Conservation (phyloP, 106 monocot genomes). For the Dendrobium huoshanense region DNA sequence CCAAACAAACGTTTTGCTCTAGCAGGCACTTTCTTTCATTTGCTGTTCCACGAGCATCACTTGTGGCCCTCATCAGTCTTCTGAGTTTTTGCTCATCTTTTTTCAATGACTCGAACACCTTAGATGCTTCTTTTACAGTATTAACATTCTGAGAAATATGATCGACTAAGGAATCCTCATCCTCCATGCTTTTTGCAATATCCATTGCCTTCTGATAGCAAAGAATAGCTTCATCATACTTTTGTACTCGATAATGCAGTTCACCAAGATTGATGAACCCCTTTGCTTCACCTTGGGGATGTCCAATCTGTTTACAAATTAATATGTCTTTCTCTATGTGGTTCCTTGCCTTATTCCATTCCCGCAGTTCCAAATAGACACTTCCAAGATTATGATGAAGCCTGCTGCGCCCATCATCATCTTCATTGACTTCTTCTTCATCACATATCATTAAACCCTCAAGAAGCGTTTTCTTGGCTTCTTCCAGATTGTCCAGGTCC, state of each 20-base stretch:
- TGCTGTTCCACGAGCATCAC: constrained; percentile 53
- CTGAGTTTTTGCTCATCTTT: constrained; percentile 76
- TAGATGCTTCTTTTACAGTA: constrained; percentile 59
- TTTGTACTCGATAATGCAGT: constrained; percentile 65
- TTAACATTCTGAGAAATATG: constrained; percentile 70
- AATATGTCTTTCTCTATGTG: constrained; percentile 81
- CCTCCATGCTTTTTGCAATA: constrained; percentile 62
- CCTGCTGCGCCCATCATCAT: constrained; percentile 76
- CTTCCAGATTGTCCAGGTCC: constrained; percentile 90
- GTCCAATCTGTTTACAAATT: constrained; percentile 82
- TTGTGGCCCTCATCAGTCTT: constrained; percentile 50
- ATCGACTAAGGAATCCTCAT: constrained; percentile 72
- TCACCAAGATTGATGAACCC: constrained; percentile 92
- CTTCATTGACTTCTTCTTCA: constrained; percentile 71
- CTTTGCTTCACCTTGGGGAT: constrained; percentile 80
- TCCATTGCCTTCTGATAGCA: constrained; percentile 80
- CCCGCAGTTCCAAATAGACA: constrained; percentile 64
- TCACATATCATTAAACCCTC: constrained; percentile 83
- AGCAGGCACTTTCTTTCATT: constrained; percentile 68
- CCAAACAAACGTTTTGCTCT: constrained; percentile 54
- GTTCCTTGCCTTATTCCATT: constrained; percentile 70
- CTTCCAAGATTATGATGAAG: constrained; percentile 93
- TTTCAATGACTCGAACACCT: constrained; percentile 53
- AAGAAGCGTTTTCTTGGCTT: constrained; percentile 71
- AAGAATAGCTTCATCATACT: constrained; percentile 70